Conservation (phyloP, 495 filamentous ascomycete genomes). For the Podospora didyma region DNA sequence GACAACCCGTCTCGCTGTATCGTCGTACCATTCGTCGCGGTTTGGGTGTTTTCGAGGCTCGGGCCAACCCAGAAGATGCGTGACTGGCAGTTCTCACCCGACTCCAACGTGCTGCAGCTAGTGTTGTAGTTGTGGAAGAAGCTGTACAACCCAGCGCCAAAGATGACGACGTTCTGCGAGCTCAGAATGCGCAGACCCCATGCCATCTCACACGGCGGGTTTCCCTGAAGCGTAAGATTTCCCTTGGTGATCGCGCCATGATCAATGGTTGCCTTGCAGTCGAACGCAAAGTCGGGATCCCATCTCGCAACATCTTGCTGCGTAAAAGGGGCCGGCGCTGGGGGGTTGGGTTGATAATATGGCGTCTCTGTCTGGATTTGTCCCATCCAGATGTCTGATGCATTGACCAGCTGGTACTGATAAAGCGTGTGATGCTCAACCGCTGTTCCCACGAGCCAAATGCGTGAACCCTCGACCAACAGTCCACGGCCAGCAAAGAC, state of each 20-base stretch:
- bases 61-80: conserved; percentile 50
- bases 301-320: conserved; percentile 56
- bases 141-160: conserved; percentile 74
- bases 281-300: conserved; percentile 66
- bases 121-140: conserved; percentile 87
- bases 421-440: conserved; percentile 86
- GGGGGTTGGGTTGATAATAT: conserved; percentile 84
- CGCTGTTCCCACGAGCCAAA: conserved; percentile 69
- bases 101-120: conserved; percentile 56
- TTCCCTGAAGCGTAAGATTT: conserved; percentile 14
- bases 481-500: conserved; percentile 84
- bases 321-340: conserved; percentile 60
- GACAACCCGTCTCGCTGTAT: neutral
- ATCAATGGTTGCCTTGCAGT: conserved; percentile 32
- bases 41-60: neutral
- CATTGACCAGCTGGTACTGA: conserved; percentile 74
- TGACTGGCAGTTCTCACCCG: conserved; percentile 74
- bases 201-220: conserved; percentile 48
- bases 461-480: conserved; percentile 59
- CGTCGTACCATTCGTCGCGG: neutral
- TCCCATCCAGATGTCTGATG: conserved; percentile 76
- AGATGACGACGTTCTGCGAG: conserved; percentile 60
- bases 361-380: conserved; percentile 87
- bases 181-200: conserved; percentile 76
- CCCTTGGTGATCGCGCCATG: conserved; percentile 48